phyloP scores from a whole-genome alignment of 371 early-diverging fungal genomes.

The Mucor velutinosus region DNA sequence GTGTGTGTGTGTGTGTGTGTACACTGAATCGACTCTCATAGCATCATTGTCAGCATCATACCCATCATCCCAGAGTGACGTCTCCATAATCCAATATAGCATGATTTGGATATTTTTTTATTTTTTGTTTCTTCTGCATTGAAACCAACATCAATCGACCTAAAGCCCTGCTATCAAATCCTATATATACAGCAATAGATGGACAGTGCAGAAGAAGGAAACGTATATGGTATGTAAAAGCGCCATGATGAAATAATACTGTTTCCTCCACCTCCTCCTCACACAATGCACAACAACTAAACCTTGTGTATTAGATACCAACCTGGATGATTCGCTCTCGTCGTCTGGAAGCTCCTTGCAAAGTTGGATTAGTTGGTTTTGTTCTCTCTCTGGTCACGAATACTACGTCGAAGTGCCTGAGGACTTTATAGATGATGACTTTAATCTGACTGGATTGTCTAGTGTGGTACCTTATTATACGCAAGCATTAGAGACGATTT shows the following conservation, averaged over 20 bases:
- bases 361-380: slow-evolving; percentile 91
- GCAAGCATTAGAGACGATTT: slow-evolving; percentile 82
- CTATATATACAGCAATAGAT: neutral
- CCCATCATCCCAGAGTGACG: neutral
- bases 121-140: neutral
- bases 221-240: slow-evolving; percentile 4
- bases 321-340: slow-evolving; percentile 5
- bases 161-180: neutral
- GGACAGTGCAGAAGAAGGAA: slow-evolving; percentile 9
- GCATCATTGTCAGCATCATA: neutral
- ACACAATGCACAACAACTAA: neutral
- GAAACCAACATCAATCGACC: neutral
- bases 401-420: slow-evolving; percentile 86
- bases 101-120: neutral
- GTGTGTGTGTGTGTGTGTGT: neutral
- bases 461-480: slow-evolving; percentile 81
- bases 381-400: slow-evolving; percentile 80
- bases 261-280: neutral
- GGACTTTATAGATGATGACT: slow-evolving; percentile 90
- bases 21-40: neutral
- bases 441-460: slow-evolving; percentile 90
- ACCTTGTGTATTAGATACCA: neutral
- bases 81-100: neutral
- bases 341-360: slow-evolving; percentile 33
- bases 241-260: neutral